A percentile compares a stretch with the other conserved stretches of the same genome.
Conservation (phyloP, 1,284 basidiomycete genomes). For the Coniferiporia sulphurascens region DNA sequence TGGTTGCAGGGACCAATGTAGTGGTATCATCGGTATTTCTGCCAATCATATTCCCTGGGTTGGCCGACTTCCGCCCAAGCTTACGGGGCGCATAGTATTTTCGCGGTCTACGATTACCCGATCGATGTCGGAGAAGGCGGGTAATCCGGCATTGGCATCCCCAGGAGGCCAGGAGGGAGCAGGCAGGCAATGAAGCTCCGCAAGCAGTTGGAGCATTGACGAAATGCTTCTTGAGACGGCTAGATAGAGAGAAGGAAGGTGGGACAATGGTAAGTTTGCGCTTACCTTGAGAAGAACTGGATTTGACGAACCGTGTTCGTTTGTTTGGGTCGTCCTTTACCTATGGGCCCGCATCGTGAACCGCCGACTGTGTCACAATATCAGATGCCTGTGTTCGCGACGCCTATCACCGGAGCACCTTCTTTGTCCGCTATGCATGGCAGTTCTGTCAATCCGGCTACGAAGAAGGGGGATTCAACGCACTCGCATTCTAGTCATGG, state of each 20-base stretch:
- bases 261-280: neutral
- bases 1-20: conserved; percentile 39
- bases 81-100: conserved; percentile 31
- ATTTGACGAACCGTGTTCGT: neutral
- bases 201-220: conserved; percentile 39
- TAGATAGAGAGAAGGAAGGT: conserved; percentile 24
- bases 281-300: neutral
- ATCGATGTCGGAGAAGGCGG: neutral
- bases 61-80: conserved; percentile 40
- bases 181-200: conserved; percentile 23
- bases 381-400: conserved; percentile 50
- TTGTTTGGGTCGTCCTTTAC: neutral
- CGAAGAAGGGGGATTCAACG: neutral
- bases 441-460: neutral
- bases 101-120: conserved; percentile 21
- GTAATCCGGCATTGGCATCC: neutral
- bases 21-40: conserved; percentile 54
- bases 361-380: too few species aligned
- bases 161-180: conserved; percentile 25
- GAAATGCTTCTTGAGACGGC: conserved; percentile 60
- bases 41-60: conserved; percentile 53
- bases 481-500: neutral
- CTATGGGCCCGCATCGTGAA: too few species aligned
- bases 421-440: neutral
- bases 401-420: conserved; percentile 31